Conservation (phyloP, 352 stramenopile species). For the Globisporangium middletonii region DNA sequence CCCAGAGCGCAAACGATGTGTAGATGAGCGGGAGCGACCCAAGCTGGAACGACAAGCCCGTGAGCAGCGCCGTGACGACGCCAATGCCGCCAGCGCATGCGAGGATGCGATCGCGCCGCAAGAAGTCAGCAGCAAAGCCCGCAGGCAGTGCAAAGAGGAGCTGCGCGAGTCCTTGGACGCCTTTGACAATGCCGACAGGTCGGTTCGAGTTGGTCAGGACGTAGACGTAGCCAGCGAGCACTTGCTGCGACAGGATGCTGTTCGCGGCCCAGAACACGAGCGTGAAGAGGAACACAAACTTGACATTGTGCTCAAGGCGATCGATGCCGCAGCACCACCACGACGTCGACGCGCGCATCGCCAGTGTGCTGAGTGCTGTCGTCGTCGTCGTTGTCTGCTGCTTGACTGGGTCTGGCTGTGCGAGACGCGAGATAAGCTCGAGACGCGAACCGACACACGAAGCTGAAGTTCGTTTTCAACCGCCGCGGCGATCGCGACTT, state of each 20-base stretch:
- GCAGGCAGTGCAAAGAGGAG: slow-evolving; percentile 45
- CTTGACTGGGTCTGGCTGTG: too few species aligned
- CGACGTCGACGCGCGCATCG: too few species aligned
- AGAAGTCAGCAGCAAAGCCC: slow-evolving; percentile 46
- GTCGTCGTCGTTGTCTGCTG: background rate
- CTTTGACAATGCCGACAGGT: slow-evolving; percentile 32
- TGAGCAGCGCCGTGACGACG: slow-evolving; percentile 30
- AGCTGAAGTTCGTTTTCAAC: too few species aligned
- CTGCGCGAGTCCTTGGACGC: slow-evolving; percentile 48
- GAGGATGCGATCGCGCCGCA: slow-evolving; percentile 51
- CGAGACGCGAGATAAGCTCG: background rate
- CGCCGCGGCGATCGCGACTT: too few species aligned
- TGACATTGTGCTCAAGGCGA: slow-evolving; percentile 59
- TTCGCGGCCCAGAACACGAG: slow-evolving; percentile 51
- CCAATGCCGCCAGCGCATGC: slow-evolving; percentile 30
- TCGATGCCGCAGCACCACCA: background rate
- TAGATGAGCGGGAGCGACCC: slow-evolving; percentile 46
- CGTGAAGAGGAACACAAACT: slow-evolving; percentile 69
- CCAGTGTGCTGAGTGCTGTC: background rate
- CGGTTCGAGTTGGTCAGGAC: slow-evolving; percentile 47
- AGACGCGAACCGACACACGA: too few species aligned
- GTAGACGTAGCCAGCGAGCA: slow-evolving; percentile 54
- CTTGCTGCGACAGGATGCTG: slow-evolving; percentile 54
- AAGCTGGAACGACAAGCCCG: slow-evolving; percentile 37
- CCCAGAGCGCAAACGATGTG: slow-evolving; percentile 67